Percentiles rank a stretch among this genome's conserved stretches.
Conservation (phyloP, 768 basidiomycete genomes). For the Tricholoma hemisulphureum region DNA sequence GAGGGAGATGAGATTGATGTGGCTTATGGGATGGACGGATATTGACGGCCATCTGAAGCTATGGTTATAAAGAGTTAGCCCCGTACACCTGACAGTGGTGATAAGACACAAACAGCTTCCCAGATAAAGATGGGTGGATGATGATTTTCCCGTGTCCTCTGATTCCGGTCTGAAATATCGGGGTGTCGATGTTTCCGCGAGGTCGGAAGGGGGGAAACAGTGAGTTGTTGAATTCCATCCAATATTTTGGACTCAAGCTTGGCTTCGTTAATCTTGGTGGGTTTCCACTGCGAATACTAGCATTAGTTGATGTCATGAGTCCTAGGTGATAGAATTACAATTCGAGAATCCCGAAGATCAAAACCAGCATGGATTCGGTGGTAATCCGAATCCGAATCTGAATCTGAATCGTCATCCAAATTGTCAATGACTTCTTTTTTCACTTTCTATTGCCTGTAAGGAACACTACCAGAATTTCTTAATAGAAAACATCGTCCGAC, state of each 20-base stretch:
- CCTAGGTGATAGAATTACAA: slow-evolving; percentile 14
- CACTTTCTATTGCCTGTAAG: slow-evolving; percentile 8
- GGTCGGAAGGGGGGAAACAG: slow-evolving; percentile 11
- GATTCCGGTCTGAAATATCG: slow-evolving; percentile 9
- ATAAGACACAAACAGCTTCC: slow-evolving; percentile 12
- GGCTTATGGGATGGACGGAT: background rate
- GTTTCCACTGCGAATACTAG: slow-evolving; percentile 15
- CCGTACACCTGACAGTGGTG: background rate
- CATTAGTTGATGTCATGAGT: background rate
- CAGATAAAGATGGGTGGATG: slow-evolving; percentile 6
- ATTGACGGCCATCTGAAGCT: background rate
- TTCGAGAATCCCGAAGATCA: slow-evolving; percentile 24
- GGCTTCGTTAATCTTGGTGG: slow-evolving; percentile 9
- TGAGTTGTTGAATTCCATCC: slow-evolving; percentile 3
- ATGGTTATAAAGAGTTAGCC: background rate
- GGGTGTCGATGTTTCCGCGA: slow-evolving; percentile 5
- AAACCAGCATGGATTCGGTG: slow-evolving; percentile 18
- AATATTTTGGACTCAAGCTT: slow-evolving; percentile 10
- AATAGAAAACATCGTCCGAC: background rate
- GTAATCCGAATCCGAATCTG: slow-evolving; percentile 1
- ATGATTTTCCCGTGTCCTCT: background rate
- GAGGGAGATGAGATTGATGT: slow-evolving; percentile 1
- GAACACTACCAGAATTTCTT: background rate
- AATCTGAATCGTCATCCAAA: background rate
- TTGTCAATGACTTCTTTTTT: background rate